A percentile compares a stretch with the other conserved stretches of the same genome.
Conservation (phyloP, 768 basidiomycete species). For the Mycena crocata region DNA sequence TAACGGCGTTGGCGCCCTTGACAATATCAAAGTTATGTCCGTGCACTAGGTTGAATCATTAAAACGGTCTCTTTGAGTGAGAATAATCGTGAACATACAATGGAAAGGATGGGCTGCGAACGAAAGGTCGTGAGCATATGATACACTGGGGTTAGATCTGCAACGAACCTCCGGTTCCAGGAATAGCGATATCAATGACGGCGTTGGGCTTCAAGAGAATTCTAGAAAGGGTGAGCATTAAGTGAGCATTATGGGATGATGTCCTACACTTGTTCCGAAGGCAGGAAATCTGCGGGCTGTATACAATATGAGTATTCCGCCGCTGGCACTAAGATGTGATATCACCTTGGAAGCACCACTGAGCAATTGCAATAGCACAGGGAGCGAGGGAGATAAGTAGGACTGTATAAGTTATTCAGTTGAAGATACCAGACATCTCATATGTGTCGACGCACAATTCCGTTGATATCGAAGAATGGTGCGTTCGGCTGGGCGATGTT, state of each 20-base stretch:
- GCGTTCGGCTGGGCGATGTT: conserved; percentile 32
- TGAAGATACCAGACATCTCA: no score
- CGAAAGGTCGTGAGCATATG: background rate
- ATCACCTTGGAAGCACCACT: conserved; percentile 13
- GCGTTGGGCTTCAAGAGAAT: conserved; percentile 8
- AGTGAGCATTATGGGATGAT: no score
- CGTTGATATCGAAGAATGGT: conserved; percentile 33
- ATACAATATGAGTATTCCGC: background rate
- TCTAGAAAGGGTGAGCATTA: background rate
- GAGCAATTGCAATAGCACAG: conserved; percentile 14
- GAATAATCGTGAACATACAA: conserved; percentile 20
- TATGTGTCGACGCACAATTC: conserved; percentile 17
- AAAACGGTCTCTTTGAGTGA: no score
- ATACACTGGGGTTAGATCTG: background rate
- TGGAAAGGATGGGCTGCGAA: conserved; percentile 34
- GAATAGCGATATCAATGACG: conserved; percentile 22
- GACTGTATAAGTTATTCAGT: background rate
- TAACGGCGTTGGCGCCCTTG: background rate
- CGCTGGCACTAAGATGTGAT: background rate
- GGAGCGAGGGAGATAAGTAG: conserved; percentile 8
- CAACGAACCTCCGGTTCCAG: conserved; percentile 13
- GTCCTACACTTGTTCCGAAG: conserved; percentile 9
- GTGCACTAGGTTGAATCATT: conserved; percentile 29
- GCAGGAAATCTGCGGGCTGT: conserved; percentile 5
- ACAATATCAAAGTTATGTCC: conserved; percentile 25